phyloP scores from a whole-genome alignment of 2,329 filamentous ascomycete species.

The Elsinoe arachidis region DNA sequence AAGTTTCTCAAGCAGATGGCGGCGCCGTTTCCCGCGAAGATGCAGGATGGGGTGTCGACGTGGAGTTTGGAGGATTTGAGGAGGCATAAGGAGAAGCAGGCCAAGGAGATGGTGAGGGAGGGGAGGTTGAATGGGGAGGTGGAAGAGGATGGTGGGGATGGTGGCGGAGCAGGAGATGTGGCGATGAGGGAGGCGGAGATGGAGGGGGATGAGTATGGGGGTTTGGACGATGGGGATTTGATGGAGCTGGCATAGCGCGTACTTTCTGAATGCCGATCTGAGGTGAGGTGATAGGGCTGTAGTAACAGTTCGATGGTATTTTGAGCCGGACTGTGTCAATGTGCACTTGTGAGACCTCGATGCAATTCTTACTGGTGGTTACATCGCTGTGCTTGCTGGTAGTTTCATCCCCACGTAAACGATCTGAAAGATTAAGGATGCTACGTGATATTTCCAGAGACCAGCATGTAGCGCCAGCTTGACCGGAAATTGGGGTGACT shows the following conservation, averaged over 20 bases:
- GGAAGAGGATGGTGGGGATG: slow-evolving; percentile 35
- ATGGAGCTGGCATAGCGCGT: slow-evolving; percentile 23
- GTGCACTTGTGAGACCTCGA: not conserved
- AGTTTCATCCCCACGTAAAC: too few species aligned
- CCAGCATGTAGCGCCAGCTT: too few species aligned
- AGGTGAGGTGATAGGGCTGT: not conserved
- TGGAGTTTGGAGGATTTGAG: slow-evolving; percentile 78
- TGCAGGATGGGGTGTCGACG: slow-evolving; percentile 87
- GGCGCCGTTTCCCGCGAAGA: slow-evolving; percentile 70
- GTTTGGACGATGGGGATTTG: slow-evolving; percentile 30
- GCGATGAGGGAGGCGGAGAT: slow-evolving; percentile 27
- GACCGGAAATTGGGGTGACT: too few species aligned
- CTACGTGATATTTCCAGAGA: too few species aligned
- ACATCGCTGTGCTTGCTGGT: too few species aligned
- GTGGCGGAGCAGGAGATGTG: slow-evolving; percentile 22
- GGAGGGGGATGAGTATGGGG: slow-evolving; percentile 26
- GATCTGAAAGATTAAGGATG: too few species aligned
- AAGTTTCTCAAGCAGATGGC: slow-evolving; percentile 87
- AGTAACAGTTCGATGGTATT: too few species aligned
- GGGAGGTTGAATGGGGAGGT: slow-evolving; percentile 43
- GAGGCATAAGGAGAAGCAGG: slow-evolving; percentile 66
- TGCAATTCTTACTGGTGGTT: too few species aligned
- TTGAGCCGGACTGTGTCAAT: not conserved
- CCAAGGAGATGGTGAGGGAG: slow-evolving; percentile 58
- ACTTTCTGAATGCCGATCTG: not conserved